Base-by-base conservation (phyloP, 331 rosid genomes). In the Quercus tomentella region DNA sequence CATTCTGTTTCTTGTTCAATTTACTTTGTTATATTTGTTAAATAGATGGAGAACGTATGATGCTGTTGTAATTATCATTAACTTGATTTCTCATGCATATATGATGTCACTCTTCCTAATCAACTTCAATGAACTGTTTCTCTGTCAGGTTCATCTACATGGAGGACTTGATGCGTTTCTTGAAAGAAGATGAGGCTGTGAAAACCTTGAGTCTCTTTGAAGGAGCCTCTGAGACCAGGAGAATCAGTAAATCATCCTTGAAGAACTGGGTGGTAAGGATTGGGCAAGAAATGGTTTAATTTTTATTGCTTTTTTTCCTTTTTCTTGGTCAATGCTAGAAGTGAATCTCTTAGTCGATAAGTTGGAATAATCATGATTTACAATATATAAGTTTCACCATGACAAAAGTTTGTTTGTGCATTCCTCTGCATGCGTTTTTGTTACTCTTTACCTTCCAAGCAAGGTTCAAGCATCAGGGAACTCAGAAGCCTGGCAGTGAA, bases 231-330 rank as follows among this genome's bases (percentile, higher is more conserved):
- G 97, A 91, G 61, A 49, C 77, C 11, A 84, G 77, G 75, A 96
- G 31, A 89, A 91, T 96, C 69, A 78, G 97, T 83, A 96, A 93
- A 89, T 77, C 93, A 16, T 80, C 93, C 69, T 80, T 96, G 92
- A 93, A 91, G 88, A 93, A 91, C 77, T 96, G 98, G 99, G 98
- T 96, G 98, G 99, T 96, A 83, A 91, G 97, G 56, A 73, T 26
- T 65, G 74, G 25, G 33, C 76, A 12, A 56, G 67, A 65, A 69
- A 51, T 43, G 63, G 30, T 54, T 54, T 49, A 49, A 10, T 49
- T 49, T 26, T 26, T 26, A 2, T 73, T 56, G 0, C 17, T 21
- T 4, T 25, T 25, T n/a, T 16, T 3, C 41, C 35, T 18, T 23
- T 25, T 8, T 16, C 22, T 5, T 4, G 3, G 51, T 16, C 45